Conservation (phyloP, 257 asterid species). For the Henckelia pumila region DNA sequence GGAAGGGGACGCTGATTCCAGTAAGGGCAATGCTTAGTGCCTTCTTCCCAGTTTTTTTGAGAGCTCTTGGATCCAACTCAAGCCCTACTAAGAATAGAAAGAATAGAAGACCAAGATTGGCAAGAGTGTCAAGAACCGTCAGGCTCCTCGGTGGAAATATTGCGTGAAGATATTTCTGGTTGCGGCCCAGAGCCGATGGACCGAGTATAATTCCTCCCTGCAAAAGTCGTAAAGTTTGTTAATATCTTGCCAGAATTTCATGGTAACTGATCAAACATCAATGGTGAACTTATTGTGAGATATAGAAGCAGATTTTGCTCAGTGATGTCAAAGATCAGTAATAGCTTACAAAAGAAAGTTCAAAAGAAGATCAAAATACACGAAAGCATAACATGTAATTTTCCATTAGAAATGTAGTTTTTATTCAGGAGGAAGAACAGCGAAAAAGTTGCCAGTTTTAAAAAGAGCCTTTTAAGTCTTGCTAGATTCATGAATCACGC, state of each 20-base stretch:
- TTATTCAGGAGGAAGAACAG: no score
- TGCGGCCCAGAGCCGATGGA: constrained; percentile 67
- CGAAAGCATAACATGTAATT: neutral
- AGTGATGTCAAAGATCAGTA: neutral
- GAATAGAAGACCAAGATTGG: constrained; percentile 64
- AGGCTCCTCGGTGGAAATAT: constrained; percentile 54
- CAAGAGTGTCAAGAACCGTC: constrained; percentile 58
- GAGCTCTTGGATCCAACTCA: constrained; percentile 56
- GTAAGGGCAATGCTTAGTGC: constrained; percentile 57
- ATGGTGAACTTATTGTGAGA: neutral
- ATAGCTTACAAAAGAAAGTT: no score
- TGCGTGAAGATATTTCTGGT: constrained; percentile 40
- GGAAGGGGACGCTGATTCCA: constrained; percentile 59
- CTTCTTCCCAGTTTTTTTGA: constrained; percentile 52
- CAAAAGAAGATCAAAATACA: neutral
- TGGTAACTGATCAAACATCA: neutral
- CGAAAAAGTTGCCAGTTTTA: neutral
- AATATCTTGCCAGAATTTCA: neutral
- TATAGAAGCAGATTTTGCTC: neutral
- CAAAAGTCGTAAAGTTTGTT: constrained; percentile 8
- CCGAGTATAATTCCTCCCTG: constrained; percentile 70
- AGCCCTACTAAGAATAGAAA: constrained; percentile 59
- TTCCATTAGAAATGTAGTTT: no score
- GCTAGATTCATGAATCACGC: neutral
- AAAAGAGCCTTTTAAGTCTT: neutral